Evolutionary conservation across 371 early-diverging fungal genomes (phyloP).

Genomic region (Nematocida major): DNA sequence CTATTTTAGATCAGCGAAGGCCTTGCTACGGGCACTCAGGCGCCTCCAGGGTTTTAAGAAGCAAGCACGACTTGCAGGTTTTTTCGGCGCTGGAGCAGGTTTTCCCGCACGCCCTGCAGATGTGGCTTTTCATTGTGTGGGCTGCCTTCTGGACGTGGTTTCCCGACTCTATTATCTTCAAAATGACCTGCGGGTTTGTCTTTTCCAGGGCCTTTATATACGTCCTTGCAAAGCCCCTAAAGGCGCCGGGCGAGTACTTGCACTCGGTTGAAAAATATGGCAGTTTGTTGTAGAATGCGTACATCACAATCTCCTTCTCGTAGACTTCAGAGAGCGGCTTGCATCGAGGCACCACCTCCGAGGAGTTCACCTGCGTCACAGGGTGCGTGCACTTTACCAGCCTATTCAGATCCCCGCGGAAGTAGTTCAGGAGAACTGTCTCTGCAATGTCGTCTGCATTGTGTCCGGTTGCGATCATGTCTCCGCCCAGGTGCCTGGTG

Average conservation of each 20-base stretch:
- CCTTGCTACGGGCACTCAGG: too few species aligned
- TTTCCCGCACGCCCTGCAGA: constrained; percentile 15
- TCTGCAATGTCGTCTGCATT: constrained; percentile 99
- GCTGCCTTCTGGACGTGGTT: not conserved
- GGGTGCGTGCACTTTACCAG: constrained; percentile 85
- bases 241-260: constrained; percentile 93
- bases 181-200: constrained; percentile 77
- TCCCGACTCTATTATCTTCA: constrained; percentile 67
- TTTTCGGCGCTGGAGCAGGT: constrained; percentile 12
- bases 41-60: not conserved
- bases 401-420: constrained; percentile 88
- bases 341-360: constrained; percentile 68
- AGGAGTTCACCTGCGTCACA: constrained; percentile 66
- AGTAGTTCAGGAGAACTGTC: constrained; percentile 93
- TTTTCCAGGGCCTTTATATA: constrained; percentile 92
- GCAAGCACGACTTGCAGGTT: constrained; percentile 4
- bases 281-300: constrained; percentile 92
- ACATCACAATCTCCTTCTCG: constrained; percentile 98
- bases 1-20: not conserved
- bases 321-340: constrained; percentile 98
- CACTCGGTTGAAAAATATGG: constrained; percentile 99
- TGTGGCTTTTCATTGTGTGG: not conserved
- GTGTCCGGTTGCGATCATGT: constrained; percentile 95
- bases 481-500: constrained; percentile 76
- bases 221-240: constrained; percentile 85